Evolutionary conservation across 1,284 basidiomycete species (phyloP).

Genomic region (Rhizoctonia solani): DNA sequence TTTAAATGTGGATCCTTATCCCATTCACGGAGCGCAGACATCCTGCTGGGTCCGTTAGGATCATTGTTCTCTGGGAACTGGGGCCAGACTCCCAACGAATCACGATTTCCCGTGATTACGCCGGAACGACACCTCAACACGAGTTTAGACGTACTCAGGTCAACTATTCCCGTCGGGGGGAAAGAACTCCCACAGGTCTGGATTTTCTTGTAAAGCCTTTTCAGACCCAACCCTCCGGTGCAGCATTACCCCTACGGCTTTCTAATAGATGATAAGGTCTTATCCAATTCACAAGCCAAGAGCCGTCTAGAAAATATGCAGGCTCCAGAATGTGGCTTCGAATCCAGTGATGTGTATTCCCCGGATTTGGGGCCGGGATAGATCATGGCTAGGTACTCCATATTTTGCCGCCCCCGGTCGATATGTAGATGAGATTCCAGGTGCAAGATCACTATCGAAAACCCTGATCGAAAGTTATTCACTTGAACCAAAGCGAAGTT

Average conservation of each 20-base stretch:
- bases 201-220: conserved; percentile 32
- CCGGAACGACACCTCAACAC: conserved; percentile 27
- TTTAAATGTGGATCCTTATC: background rate
- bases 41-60: conserved; percentile 10
- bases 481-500: conserved; percentile 24
- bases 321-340: conserved; percentile 16
- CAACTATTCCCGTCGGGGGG: conserved; percentile 21
- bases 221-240: conserved; percentile 4
- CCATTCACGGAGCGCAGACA: background rate
- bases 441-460: conserved; percentile 19
- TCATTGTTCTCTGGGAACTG: background rate
- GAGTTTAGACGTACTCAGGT: conserved; percentile 8
- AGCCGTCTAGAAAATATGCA: conserved; percentile 21
- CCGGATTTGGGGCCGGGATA: conserved; percentile 16
- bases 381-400: conserved; percentile 29
- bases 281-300: conserved; percentile 11
- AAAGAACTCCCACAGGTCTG: conserved; percentile 25
- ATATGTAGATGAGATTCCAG: conserved; percentile 31
- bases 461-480: conserved; percentile 33
- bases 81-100: conserved; percentile 23
- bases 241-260: conserved; percentile 14
- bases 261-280: conserved; percentile 31
- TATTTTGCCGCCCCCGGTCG: conserved; percentile 7
- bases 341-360: conserved; percentile 29
- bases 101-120: conserved; percentile 28